phyloP scores from a whole-genome alignment of 352 stramenopile genomes.

The Globisporangium polare region DNA sequence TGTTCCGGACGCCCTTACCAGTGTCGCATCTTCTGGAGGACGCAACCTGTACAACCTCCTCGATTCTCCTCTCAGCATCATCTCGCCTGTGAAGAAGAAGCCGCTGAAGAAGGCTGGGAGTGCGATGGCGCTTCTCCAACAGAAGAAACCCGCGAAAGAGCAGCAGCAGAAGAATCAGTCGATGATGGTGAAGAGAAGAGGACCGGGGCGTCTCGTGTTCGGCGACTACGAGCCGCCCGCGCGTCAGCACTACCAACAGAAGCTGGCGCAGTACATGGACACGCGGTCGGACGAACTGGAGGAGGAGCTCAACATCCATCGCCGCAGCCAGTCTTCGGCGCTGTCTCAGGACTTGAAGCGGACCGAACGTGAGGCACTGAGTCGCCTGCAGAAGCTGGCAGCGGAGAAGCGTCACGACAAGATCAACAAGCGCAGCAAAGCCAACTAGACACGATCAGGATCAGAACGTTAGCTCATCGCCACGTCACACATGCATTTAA shows the following conservation, averaged over 20 bases:
- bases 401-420: conserved; percentile 77
- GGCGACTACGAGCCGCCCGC: conserved; percentile 60
- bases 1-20: not conserved
- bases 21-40: conserved; percentile 1
- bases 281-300: conserved; percentile 57
- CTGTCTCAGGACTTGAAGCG: conserved; percentile 43
- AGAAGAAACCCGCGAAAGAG: conserved; percentile 12
- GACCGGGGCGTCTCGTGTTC: conserved; percentile 64
- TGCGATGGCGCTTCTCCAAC: conserved; percentile 7
- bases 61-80: conserved; percentile 10
- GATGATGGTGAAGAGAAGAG: conserved; percentile 28
- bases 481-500: not conserved
- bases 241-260: conserved; percentile 69
- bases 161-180: conserved; percentile 9
- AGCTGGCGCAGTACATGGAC: conserved; percentile 76
- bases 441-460: conserved; percentile 16
- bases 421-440: conserved; percentile 70
- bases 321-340: conserved; percentile 23
- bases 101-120: conserved; percentile 22
- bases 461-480: not conserved
- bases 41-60: conserved; percentile 42
- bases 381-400: conserved; percentile 56
- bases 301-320: conserved; percentile 69
- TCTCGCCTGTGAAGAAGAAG: conserved; percentile 25
- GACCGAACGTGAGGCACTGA: conserved; percentile 60